Evolutionary conservation across 148 eudicot genomes (phyloP), one percentile per base, ranked within the genome.

Genomic region (Pharnaceum exiguum): DNA sequence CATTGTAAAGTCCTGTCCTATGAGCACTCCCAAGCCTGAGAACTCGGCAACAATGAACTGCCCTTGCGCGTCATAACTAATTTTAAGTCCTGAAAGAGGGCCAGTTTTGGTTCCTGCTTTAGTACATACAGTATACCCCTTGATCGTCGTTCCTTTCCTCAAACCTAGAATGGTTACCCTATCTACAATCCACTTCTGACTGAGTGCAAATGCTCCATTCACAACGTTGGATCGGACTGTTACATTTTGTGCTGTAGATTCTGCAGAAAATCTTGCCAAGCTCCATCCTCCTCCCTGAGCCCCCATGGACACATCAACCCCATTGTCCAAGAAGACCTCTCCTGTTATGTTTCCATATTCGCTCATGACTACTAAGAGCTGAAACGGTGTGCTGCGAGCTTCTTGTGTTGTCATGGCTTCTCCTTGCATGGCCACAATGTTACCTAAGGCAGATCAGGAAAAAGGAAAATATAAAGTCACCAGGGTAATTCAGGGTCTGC

Each of bases 301-400:
- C 25, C 79, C 89, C 74, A 86, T 72, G 3, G 74, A 66, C 24
- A 78, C 26, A 5, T 73, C 83, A 31, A 84, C 83, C 3, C 89
- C 91, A 5, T 86, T 68, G 55, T 90, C 97, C 75, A 90, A 55
- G 62, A 75, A 90, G 11, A 84, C 56, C 35, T 82, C 77, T 18
- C 97, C 95, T 2, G 66, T 57, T 65, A 69, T 79, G 46, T 60
- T 59, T 16, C 56, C 79, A 3, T 23, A 13, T 0, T 50, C 55
- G 60, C 78, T 76, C 7, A 80, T 19, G 3, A 71, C 88, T 21
- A 84, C 86, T 60, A 90, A 40, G 22, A 90, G 53, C 31, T 78
- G 51, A 55, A 90, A 90, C 2, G 84, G 75, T 3, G 88, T 83
- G 15, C 38, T 67, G 17, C 95, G 69, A 25, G 91, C 94, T 51